Conservation (phyloP, 2,329 filamentous ascomycete species). For the Tolypocladium tropicale region DNA sequence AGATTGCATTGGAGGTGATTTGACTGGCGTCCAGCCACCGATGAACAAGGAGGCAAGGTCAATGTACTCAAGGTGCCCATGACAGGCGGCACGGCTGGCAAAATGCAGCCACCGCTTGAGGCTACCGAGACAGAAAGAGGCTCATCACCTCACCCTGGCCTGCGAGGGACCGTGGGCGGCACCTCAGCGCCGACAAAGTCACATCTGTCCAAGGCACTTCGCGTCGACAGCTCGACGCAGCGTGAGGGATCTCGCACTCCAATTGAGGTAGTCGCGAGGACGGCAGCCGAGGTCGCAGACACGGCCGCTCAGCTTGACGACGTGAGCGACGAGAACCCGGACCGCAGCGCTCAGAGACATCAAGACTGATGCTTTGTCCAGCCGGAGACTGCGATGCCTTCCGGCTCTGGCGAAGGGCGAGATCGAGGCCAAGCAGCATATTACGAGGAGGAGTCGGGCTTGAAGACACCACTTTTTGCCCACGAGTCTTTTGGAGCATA, state of each 20-base stretch:
- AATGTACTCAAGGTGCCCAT: conserved; percentile 9
- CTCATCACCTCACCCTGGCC: neutral
- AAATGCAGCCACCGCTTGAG: conserved; percentile 3
- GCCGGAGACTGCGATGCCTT: conserved; percentile 3
- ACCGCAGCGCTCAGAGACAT: conserved; percentile 6
- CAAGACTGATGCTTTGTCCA: conserved; percentile 9
- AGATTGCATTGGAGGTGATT: neutral
- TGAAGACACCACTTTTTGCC: conserved; percentile 31
- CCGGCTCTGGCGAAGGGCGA: neutral
- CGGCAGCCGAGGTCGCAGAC: conserved; percentile 34
- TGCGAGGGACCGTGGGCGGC: neutral
- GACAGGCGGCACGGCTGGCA: conserved; percentile 5
- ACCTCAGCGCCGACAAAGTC: conserved; percentile 1
- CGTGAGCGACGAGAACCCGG: conserved; percentile 6
- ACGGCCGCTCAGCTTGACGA: conserved; percentile 27
- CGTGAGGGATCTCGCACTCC: conserved; percentile 23
- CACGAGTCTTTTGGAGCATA: conserved; percentile 36
- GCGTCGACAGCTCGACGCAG: neutral
- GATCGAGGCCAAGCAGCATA: conserved; percentile 5
- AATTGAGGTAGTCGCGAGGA: conserved; percentile 28
- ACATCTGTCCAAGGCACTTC: conserved; percentile 14
- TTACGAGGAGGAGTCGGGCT: conserved; percentile 7
- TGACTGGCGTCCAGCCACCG: conserved; percentile 1
- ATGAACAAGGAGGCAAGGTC: conserved; percentile 5
- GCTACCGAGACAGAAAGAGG: conserved; percentile 2